Evolutionary conservation across 116 monocot species (phyloP).

Genomic region (Phalaenopsis hybrid): DNA sequence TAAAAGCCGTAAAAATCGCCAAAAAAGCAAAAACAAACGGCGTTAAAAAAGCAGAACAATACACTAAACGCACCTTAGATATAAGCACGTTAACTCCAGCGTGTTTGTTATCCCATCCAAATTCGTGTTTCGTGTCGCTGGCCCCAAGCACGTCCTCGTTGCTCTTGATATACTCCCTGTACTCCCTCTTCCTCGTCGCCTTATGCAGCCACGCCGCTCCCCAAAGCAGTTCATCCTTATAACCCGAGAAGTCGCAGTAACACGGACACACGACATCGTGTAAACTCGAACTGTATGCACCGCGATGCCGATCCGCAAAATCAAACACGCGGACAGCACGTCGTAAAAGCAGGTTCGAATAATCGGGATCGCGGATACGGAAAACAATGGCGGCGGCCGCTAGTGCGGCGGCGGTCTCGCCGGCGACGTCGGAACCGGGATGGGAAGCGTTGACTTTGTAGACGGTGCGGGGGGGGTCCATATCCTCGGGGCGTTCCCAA

Average conservation of each 20-base stretch:
- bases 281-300: conserved; percentile 72
- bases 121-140: conserved; percentile 68
- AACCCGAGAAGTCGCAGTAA: conserved; percentile 86
- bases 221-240: conserved; percentile 93
- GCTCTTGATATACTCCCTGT: conserved; percentile 70
- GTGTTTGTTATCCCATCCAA: conserved; percentile 99
- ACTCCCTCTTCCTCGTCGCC: conserved; percentile 60
- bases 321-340: conserved; percentile 69
- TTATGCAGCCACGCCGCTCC: conserved; percentile 96
- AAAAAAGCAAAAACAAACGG: background rate
- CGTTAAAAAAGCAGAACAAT: too few species aligned
- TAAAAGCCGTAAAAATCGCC: background rate
- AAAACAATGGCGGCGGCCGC: conserved; percentile 88
- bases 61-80: conserved; percentile 50
- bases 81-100: conserved; percentile 93
- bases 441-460: conserved; percentile 62
- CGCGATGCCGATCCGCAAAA: conserved; percentile 75
- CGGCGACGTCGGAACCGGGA: conserved; percentile 90
- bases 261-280: conserved; percentile 68
- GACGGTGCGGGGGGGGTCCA: conserved; percentile 84
- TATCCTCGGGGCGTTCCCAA: conserved; percentile 98
- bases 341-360: conserved; percentile 57
- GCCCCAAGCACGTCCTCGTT: conserved; percentile 61
- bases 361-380: conserved; percentile 44
- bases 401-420: conserved; percentile 83